These are phyloP conservation scores for Rhododendron molle DNA, from an alignment of 148 eudicot genomes.

Conservation along the genomic window DNA sequence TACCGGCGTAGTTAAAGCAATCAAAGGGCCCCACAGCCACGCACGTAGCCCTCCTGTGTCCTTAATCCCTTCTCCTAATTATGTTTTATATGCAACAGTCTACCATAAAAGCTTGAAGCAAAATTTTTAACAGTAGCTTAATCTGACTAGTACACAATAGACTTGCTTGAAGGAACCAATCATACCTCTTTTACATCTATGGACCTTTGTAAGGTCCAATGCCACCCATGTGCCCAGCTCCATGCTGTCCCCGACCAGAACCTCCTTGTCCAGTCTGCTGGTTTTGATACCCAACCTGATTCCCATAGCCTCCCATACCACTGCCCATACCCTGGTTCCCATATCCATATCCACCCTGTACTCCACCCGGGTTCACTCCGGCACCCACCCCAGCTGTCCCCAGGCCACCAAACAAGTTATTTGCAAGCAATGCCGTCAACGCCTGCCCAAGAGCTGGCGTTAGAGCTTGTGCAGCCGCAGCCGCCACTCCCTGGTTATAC, in stretches of 20 bases:
- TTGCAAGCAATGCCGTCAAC: background rate
- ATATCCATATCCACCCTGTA: constrained; percentile 2
- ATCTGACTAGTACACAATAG: background rate
- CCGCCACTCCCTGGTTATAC: background rate
- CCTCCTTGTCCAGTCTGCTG: constrained; percentile 12
- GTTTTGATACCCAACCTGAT: constrained; percentile 9
- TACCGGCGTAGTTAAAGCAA: background rate
- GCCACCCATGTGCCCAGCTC: constrained; percentile 8
- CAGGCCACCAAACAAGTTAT: background rate
- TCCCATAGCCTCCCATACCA: constrained; percentile 4
- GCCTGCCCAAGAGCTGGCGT: constrained; percentile 4
- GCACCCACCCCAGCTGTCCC: constrained; percentile 1
- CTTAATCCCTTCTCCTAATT: background rate
- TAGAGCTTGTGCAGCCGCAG: background rate
- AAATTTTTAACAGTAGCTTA: background rate
- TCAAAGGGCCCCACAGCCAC: background rate
- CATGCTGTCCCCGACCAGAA: background rate
- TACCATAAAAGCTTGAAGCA: background rate
- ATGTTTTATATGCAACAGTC: background rate
- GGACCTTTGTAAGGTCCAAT: background rate
- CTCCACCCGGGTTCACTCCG: background rate
- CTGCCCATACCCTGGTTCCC: background rate
- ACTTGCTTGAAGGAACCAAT: background rate
- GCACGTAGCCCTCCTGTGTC: background rate
- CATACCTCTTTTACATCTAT: background rate